Base-by-base conservation (phyloP, 2,329 filamentous ascomycete species). In the Didymella sp. region DNA sequence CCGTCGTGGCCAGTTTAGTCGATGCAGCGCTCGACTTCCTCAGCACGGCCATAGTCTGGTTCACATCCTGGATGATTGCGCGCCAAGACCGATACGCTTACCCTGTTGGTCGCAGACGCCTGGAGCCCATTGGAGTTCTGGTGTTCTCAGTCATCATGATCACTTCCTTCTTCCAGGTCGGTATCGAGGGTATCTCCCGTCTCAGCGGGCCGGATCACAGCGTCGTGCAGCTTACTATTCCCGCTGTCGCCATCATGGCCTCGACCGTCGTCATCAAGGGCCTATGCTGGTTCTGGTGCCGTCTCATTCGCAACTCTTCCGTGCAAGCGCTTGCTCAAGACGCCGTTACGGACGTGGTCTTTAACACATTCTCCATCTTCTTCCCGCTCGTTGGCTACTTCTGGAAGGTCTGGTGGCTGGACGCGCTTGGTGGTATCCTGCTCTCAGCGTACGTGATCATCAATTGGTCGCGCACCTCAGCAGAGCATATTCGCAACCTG, bases 351-450 rank as follows among this genome's bases (percentile, higher is more conserved):
- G 90, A 96, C 69, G 90, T 96, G 25, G 87, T 96, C 28, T 96
- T 96, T 84, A 96, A 96, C 77, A 86, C 86, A 1, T 94, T 95
- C 69, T 92, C 89, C 62, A 95, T 96, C 69, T 82, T 95, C 22
- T 96, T 96, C 71, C 92, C 92, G 1, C 85, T 96, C 8, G 82
- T 91, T 51, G 91, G 91, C 22, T 93, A 85, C 78, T 93, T 89
- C 67, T 82, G 84, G n/a, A 79, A 81, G 13, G 81, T 93, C 52
- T 95, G 91, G 91, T 96, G 89, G 88, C 83, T 95, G 25, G 91
- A 96, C 70, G 86, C 91, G 6, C 81, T 91, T 0, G 91, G 91
- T 53, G 91, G 91, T 69, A 81, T 95, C 28, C 64, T 92, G 5
- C 84, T 96, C n/a, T 93, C 90, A 9, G 67, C 88, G 3, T 87